Conservation (phyloP, 345 rosid species). For the Eucalyptus shirleyi region DNA sequence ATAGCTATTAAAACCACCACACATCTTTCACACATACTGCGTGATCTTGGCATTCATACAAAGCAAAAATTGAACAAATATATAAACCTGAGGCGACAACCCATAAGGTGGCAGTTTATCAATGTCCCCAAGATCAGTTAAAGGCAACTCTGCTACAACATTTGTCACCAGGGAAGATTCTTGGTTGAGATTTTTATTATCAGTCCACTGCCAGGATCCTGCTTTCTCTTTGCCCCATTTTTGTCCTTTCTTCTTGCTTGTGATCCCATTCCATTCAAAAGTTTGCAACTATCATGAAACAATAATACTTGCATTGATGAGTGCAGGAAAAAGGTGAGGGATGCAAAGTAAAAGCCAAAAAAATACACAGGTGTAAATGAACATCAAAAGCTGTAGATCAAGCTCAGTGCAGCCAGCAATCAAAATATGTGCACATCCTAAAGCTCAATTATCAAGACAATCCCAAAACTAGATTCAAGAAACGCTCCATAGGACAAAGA, state of each 20-base stretch:
- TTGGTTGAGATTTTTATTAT: constrained; percentile 19
- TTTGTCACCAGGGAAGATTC: constrained; percentile 12
- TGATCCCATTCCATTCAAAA: constrained; percentile 72
- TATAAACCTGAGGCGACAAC: background rate
- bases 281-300: constrained; percentile 23
- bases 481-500: background rate
- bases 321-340: background rate
- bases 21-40: background rate
- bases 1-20: background rate
- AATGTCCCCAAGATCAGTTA: background rate
- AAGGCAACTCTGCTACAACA: constrained; percentile 15
- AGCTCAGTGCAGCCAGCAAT: background rate
- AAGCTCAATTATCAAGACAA: background rate
- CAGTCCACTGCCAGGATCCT: constrained; percentile 28
- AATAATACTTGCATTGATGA: background rate
- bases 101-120: background rate
- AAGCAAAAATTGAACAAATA: background rate
- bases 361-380: background rate
- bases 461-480: background rate
- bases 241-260: constrained; percentile 87
- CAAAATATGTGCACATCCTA: background rate
- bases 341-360: background rate
- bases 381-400: background rate
- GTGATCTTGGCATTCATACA: background rate
- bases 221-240: constrained; percentile 82